Conservation (phyloP, 106 monocot genomes). For the Gastrodia elata region DNA sequence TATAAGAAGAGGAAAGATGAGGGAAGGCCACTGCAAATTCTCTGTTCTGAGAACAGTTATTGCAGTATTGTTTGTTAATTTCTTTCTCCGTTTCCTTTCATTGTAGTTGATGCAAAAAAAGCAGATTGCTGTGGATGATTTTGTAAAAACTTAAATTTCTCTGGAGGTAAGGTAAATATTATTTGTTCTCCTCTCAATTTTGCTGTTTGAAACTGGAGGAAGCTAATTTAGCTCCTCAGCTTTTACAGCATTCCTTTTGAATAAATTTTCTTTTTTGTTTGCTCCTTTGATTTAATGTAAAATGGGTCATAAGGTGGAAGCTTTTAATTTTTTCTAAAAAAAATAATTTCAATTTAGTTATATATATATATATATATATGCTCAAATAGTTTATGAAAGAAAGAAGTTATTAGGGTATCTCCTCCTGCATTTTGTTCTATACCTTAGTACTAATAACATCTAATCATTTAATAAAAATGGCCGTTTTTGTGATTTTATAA, state of each 20-base stretch:
- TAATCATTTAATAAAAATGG: too few relatives aligned
- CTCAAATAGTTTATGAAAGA: too few relatives aligned
- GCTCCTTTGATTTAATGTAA: too few relatives aligned
- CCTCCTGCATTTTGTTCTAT: too few relatives aligned
- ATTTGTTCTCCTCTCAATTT: conserved; percentile 5
- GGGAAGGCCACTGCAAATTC: background rate
- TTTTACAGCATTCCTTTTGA: conserved; percentile 2
- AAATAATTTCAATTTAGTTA: too few relatives aligned
- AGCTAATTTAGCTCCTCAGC: background rate
- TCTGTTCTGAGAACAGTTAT: background rate
- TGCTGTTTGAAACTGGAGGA: background rate
- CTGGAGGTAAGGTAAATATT: background rate
- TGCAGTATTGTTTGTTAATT: background rate
- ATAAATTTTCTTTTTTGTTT: background rate
- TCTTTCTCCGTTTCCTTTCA: background rate
- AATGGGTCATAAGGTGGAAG: too few relatives aligned
- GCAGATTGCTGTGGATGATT: background rate
- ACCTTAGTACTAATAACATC: too few relatives aligned
- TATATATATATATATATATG: too few relatives aligned
- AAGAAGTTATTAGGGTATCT: too few relatives aligned
- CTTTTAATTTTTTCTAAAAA: too few relatives aligned
- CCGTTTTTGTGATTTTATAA: too few relatives aligned
- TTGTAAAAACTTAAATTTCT: background rate
- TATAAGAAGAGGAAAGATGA: conserved; percentile 17
- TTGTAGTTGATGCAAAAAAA: background rate